Conservation (phyloP, 345 rosid species). For the Aegle marmelos region DNA sequence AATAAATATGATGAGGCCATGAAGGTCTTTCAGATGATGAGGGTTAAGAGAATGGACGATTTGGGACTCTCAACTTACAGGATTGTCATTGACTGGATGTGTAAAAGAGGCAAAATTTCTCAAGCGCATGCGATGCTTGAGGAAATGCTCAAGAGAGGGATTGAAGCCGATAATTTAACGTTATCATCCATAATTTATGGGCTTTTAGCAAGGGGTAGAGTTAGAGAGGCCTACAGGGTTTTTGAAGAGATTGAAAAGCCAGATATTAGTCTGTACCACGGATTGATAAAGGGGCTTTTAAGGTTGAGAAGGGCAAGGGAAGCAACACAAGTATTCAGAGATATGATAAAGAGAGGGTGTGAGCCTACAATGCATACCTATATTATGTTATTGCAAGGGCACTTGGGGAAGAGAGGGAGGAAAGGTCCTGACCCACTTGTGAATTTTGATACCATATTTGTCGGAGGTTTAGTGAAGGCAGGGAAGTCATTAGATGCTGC, state of each 20-base stretch:
- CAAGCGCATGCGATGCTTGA: constrained; percentile 48
- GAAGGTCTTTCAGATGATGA: constrained; percentile 58
- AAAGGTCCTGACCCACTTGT: constrained; percentile 66
- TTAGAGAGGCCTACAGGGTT: constrained; percentile 48
- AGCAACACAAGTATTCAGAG: constrained; percentile 74
- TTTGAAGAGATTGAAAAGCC: constrained; percentile 43
- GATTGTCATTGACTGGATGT: constrained; percentile 67
- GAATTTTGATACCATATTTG: constrained; percentile 81
- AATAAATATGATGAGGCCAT: constrained; percentile 61
- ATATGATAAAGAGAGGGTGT: constrained; percentile 73
- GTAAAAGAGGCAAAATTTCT: constrained; percentile 56
- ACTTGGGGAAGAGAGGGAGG: constrained; percentile 86
- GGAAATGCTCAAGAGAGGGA: constrained; percentile 69
- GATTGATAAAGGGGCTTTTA: constrained; percentile 66
- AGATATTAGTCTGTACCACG: constrained; percentile 67
- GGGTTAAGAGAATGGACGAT: constrained; percentile 39
- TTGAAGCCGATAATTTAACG: constrained; percentile 43
- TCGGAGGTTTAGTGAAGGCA: constrained; percentile 89
- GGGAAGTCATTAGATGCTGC: constrained; percentile 71
- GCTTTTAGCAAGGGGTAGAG: constrained; percentile 47
- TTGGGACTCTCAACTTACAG: constrained; percentile 67
- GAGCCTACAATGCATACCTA: constrained; percentile 95
- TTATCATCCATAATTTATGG: constrained; percentile 54
- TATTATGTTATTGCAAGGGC: constrained; percentile 81
- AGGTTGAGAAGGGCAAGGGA: constrained; percentile 58